Evolutionary conservation across 1,284 basidiomycete genomes (phyloP).

Genomic region (Phlebopus sp.): DNA sequence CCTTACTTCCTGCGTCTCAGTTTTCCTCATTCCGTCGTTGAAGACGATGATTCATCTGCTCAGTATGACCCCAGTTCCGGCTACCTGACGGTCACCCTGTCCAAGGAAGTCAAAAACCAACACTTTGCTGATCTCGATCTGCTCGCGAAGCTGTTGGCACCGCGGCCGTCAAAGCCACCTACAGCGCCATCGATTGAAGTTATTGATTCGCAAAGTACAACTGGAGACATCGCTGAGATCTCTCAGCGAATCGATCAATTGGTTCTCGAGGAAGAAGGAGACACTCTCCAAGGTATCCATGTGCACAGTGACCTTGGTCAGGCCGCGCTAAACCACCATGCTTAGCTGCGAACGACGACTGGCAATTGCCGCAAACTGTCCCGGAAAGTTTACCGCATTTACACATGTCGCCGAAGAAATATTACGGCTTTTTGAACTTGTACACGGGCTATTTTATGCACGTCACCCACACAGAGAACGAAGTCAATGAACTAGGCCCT

Average conservation of each 20-base stretch:
- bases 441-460: conserved; percentile 73
- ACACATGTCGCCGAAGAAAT: conserved; percentile 41
- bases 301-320: background rate
- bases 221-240: conserved; percentile 40
- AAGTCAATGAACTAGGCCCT: conserved; percentile 72
- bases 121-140: conserved; percentile 74
- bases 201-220: conserved; percentile 30
- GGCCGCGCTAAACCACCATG: conserved; percentile 6
- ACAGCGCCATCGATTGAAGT: conserved; percentile 62
- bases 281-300: conserved; percentile 55
- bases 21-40: conserved; percentile 59
- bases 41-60: conserved; percentile 71
- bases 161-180: conserved; percentile 43
- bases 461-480: conserved; percentile 69
- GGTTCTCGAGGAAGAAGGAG: conserved; percentile 49
- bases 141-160: conserved; percentile 70
- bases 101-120: conserved; percentile 63
- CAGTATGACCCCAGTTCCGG: conserved; percentile 71
- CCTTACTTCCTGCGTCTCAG: conserved; percentile 79
- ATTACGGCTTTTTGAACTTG: conserved; percentile 72
- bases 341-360: conserved; percentile 71
- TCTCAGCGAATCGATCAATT: conserved; percentile 38
- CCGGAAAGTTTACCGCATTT: conserved; percentile 41
- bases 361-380: conserved; percentile 67
- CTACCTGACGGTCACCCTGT: conserved; percentile 65